These are phyloP conservation scores for Barnettozyma vustinii DNA, from an alignment of 805 yeast species.

Conservation along the genomic window DNA sequence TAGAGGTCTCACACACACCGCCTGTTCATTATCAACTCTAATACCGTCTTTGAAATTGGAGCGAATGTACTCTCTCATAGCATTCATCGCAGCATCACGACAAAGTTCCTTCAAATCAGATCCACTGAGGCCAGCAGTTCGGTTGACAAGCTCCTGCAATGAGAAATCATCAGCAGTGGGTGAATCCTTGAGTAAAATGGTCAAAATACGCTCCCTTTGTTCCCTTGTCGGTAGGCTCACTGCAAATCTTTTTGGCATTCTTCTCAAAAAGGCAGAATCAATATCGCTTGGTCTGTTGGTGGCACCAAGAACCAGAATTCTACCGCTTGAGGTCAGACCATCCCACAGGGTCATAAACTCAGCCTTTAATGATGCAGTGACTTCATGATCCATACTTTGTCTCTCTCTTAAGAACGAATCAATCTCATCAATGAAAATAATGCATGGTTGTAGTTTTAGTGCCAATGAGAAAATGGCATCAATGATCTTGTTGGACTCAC, in stretches of 20 bases:
- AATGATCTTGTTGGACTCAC: slow-evolving; percentile 89
- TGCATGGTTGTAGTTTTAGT: slow-evolving; percentile 86
- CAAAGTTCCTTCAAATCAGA: slow-evolving; percentile 88
- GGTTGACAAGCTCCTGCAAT: slow-evolving; percentile 48
- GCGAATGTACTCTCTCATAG: slow-evolving; percentile 81
- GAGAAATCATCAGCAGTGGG: slow-evolving; percentile 55
- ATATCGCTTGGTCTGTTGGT: slow-evolving; percentile 91
- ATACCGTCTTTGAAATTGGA: slow-evolving; percentile 36
- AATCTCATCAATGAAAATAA: slow-evolving; percentile 91
- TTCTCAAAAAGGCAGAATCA: slow-evolving; percentile 85
- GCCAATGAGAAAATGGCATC: slow-evolving; percentile 92
- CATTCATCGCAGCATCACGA: slow-evolving; percentile 86
- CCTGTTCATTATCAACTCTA: slow-evolving; percentile 31
- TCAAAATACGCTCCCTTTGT: slow-evolving; percentile 67
- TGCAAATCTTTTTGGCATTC: slow-evolving; percentile 87
- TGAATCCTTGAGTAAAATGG: slow-evolving; percentile 63
- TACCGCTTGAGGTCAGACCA: slow-evolving; percentile 72
- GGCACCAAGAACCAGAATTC: slow-evolving; percentile 88
- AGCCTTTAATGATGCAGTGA: slow-evolving; percentile 90
- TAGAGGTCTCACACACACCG: slow-evolving; percentile 53
- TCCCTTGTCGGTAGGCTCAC: slow-evolving; percentile 62
- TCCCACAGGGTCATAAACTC: slow-evolving; percentile 99
- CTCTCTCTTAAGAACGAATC: slow-evolving; percentile 91
- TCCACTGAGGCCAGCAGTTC: slow-evolving; percentile 79
- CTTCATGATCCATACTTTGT: slow-evolving; percentile 82